A percentile compares a stretch with the other conserved stretches of the same genome.
Conservation (phyloP, 2,329 filamentous ascomycete species). For the Venturia effusa region DNA sequence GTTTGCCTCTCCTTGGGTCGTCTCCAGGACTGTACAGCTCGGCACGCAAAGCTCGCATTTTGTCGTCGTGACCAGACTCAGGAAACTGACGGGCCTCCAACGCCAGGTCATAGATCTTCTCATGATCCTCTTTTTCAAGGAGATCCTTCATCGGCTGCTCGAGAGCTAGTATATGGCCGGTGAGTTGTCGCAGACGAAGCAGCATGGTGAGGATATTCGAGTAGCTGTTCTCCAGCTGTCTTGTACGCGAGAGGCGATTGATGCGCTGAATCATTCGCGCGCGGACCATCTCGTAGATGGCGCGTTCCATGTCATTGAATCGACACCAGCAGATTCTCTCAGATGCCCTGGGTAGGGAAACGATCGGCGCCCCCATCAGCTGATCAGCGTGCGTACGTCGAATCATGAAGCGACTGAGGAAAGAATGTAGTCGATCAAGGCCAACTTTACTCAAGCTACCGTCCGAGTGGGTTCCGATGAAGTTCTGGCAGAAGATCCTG, state of each 20-base stretch:
- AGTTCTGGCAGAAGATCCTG: conserved; percentile 34
- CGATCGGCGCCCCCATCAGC: conserved; percentile 42
- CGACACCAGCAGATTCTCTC: conserved; percentile 32
- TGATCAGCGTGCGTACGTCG: conserved; percentile 44
- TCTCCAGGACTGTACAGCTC: background rate
- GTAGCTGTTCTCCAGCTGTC: conserved; percentile 8
- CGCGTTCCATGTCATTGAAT: conserved; percentile 42
- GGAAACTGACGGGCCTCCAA: conserved; percentile 16
- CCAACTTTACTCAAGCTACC: conserved; percentile 13
- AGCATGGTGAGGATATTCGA: conserved; percentile 32
- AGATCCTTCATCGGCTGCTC: conserved; percentile 35
- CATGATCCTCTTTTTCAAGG: conserved; percentile 34
- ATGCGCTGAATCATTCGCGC: conserved; percentile 32
- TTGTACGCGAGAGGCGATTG: conserved; percentile 21
- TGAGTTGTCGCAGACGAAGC: conserved; percentile 40
- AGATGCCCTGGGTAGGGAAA: conserved; percentile 41
- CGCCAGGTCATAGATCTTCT: conserved; percentile 28
- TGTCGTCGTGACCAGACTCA: background rate
- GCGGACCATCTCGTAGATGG: conserved; percentile 43
- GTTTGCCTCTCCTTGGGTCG: background rate
- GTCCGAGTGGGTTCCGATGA: conserved; percentile 24
- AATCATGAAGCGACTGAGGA: conserved; percentile 39
- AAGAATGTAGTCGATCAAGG: conserved; percentile 24
- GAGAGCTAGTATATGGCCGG: conserved; percentile 37
- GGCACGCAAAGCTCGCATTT: background rate